phyloP scores from a whole-genome alignment of 176 grass and related monocot genomes.

The Musa acuminata region DNA sequence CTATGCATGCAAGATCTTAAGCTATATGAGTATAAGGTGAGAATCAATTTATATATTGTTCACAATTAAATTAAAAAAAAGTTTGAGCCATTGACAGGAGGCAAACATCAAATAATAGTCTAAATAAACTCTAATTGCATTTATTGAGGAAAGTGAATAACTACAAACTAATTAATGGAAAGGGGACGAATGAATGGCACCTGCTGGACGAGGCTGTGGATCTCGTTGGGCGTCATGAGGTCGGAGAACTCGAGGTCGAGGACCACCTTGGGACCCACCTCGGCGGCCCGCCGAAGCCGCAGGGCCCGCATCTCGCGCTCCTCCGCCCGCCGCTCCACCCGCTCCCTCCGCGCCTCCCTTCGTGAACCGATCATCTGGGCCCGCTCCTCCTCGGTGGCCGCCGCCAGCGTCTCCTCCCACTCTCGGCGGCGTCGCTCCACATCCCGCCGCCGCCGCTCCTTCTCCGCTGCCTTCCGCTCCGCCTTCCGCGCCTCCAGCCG shows the following conservation, averaged over 20 bases:
- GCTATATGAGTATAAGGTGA: too few relatives aligned
- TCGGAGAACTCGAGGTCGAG: constrained; percentile 64
- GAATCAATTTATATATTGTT: too few relatives aligned
- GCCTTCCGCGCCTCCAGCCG: constrained; percentile 45
- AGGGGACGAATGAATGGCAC: constrained; percentile 23
- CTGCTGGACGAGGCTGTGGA: constrained; percentile 71
- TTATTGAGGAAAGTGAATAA: too few relatives aligned
- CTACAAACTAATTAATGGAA: background rate
- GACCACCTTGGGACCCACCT: constrained; percentile 57
- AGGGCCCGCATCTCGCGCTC: constrained; percentile 36
- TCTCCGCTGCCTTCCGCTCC: constrained; percentile 53
- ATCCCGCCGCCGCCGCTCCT: constrained; percentile 41
- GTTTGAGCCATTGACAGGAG: too few relatives aligned
- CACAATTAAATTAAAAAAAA: too few relatives aligned
- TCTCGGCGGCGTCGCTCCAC: constrained; percentile 45
- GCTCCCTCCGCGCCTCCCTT: constrained; percentile 38
- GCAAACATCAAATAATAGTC: too few relatives aligned
- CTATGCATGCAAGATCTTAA: too few relatives aligned
- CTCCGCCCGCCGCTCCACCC: constrained; percentile 41
- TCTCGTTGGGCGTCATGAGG: constrained; percentile 63
- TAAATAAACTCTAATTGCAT: too few relatives aligned
- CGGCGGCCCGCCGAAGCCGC: constrained; percentile 41
- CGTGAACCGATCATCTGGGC: constrained; percentile 35
- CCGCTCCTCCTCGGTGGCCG: constrained; percentile 49
- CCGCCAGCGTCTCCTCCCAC: constrained; percentile 43